Conservation (phyloP, 2,329 filamentous ascomycete species). For the Alternaria rosae region DNA sequence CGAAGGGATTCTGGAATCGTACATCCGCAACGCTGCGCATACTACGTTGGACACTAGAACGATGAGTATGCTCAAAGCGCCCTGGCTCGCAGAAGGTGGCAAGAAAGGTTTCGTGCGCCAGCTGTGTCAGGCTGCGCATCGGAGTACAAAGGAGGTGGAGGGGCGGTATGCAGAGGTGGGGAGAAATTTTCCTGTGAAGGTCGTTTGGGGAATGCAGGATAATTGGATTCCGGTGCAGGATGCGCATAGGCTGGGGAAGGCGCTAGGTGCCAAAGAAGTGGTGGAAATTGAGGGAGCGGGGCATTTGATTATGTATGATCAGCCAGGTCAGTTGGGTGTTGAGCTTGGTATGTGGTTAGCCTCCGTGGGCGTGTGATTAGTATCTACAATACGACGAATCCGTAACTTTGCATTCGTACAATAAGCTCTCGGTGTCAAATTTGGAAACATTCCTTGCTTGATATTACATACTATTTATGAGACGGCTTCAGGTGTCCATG, state of each 20-base stretch:
- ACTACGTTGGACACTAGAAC: slow-evolving; percentile 5
- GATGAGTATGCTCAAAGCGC: slow-evolving; percentile 21
- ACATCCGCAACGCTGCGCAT: slow-evolving; percentile 27
- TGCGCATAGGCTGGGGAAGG: slow-evolving; percentile 21
- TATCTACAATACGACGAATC: background rate
- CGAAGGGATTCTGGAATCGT: slow-evolving; percentile 28
- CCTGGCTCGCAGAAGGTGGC: slow-evolving; percentile 23
- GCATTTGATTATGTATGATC: slow-evolving; percentile 29
- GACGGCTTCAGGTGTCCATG: slow-evolving; percentile 11
- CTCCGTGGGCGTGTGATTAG: background rate
- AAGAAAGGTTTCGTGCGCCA: slow-evolving; percentile 28
- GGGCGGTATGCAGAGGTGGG: slow-evolving; percentile 24
- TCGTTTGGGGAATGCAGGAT: slow-evolving; percentile 31
- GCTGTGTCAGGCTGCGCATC: slow-evolving; percentile 28
- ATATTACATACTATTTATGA: background rate
- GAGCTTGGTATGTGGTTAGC: slow-evolving; percentile 25
- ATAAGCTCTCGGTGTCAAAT: background rate
- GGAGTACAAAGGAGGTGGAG: slow-evolving; percentile 26
- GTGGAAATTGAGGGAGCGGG: slow-evolving; percentile 23
- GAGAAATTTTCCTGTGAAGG: slow-evolving; percentile 18
- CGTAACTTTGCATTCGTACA: background rate
- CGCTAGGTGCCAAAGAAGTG: slow-evolving; percentile 20
- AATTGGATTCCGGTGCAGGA: slow-evolving; percentile 22
- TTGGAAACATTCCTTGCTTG: background rate
- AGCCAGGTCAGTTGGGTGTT: slow-evolving; percentile 21